phyloP scores from a whole-genome alignment of 1,284 basidiomycete species.

The Heterobasidion parviporum region DNA sequence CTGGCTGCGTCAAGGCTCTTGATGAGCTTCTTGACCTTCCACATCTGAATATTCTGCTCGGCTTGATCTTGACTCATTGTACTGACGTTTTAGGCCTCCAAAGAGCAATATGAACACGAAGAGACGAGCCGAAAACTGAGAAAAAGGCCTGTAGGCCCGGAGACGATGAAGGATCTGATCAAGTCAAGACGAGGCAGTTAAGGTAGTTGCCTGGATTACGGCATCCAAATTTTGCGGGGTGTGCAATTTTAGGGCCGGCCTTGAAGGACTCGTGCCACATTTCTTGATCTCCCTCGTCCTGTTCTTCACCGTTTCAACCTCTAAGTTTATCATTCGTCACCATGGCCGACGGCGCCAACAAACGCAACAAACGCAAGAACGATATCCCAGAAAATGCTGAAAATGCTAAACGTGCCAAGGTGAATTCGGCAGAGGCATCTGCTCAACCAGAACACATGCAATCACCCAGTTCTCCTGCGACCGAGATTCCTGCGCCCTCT shows the following conservation, averaged over 20 bases:
- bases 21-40: slow-evolving; percentile 99
- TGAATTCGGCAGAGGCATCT: neutral
- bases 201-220: neutral
- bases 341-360: slow-evolving; percentile 15
- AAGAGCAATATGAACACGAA: neutral
- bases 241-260: slow-evolving; percentile 2
- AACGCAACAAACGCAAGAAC: slow-evolving; percentile 33
- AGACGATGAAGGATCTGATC: slow-evolving; percentile 1
- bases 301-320: neutral
- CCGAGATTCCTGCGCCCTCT: neutral
- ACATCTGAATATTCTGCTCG: slow-evolving; percentile 87
- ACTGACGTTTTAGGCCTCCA: neutral
- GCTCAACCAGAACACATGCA: neutral
- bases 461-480: neutral
- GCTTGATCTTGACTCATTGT: slow-evolving; percentile 70
- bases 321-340: neutral
- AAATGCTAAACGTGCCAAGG: slow-evolving; percentile 7
- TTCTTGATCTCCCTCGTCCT: slow-evolving; percentile 3
- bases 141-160: neutral
- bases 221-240: neutral
- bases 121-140: neutral
- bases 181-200: neutral
- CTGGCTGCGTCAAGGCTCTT: slow-evolving; percentile 89
- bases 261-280: neutral
- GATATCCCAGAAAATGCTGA: slow-evolving; percentile 14